Evolutionary conservation across 169 alveolate species (phyloP).

Genomic region (Theileria sp.): DNA sequence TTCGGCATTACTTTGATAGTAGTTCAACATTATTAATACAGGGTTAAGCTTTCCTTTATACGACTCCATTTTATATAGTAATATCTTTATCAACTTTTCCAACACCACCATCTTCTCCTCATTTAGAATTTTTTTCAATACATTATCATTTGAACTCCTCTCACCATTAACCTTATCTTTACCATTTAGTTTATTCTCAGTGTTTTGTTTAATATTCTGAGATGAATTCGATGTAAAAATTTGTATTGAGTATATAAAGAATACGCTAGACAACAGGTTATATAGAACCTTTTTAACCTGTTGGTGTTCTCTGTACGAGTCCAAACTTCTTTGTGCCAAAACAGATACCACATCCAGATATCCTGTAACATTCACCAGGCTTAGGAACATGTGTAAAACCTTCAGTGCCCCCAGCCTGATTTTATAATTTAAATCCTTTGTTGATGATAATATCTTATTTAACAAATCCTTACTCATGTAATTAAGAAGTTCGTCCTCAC

Average conservation of each 20-base stretch:
- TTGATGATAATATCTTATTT: constrained; percentile 10
- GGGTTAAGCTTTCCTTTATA: constrained; percentile 43
- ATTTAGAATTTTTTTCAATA: not conserved
- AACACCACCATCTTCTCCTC: not conserved
- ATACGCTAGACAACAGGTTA: constrained; percentile 17
- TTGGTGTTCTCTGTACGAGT: constrained; percentile 43
- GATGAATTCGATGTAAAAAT: not conserved
- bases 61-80: constrained; percentile 51
- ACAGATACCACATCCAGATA: constrained; percentile 30
- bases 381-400: constrained; percentile 24
- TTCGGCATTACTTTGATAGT: constrained; percentile 11
- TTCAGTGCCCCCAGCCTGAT: constrained; percentile 24
- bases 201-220: not conserved
- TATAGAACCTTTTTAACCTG: constrained; percentile 17
- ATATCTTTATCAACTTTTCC: constrained; percentile 37
- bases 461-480: not conserved
- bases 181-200: not conserved
- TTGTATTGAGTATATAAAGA: constrained; percentile 11
- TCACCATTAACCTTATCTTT: constrained; percentile 1
- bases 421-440: constrained; percentile 45
- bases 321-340: constrained; percentile 40
- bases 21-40: constrained; percentile 6
- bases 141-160: not conserved
- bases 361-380: constrained; percentile 5
- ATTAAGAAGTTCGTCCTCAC: not conserved